A percentile compares a stretch with the other conserved stretches of the same genome.
Evolutionary conservation across 2,329 filamentous ascomycete genomes (phyloP).

Genomic region (Cryphonectria japonica): DNA sequence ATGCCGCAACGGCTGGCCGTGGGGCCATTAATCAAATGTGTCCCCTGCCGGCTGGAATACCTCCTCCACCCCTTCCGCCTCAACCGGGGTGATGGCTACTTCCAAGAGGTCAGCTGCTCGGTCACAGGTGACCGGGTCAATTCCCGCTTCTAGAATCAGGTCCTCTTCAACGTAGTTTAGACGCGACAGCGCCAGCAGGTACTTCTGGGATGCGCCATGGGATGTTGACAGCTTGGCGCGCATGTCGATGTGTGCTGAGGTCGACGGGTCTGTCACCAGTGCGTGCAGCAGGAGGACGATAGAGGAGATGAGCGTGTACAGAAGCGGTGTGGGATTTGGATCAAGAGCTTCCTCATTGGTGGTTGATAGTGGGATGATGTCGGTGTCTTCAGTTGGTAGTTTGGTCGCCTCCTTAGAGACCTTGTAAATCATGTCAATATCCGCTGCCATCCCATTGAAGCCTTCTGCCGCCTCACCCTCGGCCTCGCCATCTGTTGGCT

Average conservation of each 20-base stretch:
- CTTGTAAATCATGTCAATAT: neutral
- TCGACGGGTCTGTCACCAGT: slow-evolving; percentile 53
- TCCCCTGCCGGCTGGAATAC: slow-evolving; percentile 35
- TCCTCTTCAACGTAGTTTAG: slow-evolving; percentile 85
- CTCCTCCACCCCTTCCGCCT: slow-evolving; percentile 49
- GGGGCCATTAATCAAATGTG: slow-evolving; percentile 39
- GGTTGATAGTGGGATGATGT: slow-evolving; percentile 26
- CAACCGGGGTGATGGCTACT: slow-evolving; percentile 76
- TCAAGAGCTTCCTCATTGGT: slow-evolving; percentile 16
- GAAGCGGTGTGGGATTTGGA: slow-evolving; percentile 32
- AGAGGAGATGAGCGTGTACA: slow-evolving; percentile 54
- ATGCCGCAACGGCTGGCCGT: neutral
- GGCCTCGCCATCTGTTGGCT: neutral
- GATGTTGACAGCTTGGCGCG: slow-evolving; percentile 71
- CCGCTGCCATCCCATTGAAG: neutral
- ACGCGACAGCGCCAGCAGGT: slow-evolving; percentile 77
- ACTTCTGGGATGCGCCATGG: slow-evolving; percentile 77
- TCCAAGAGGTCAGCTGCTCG: slow-evolving; percentile 83
- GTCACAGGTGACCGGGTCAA: slow-evolving; percentile 78
- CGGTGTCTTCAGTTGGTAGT: neutral
- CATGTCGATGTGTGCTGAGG: slow-evolving; percentile 59
- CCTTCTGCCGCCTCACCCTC: slow-evolving; percentile 2
- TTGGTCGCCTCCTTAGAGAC: neutral
- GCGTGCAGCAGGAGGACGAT: slow-evolving; percentile 55
- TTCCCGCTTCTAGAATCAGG: slow-evolving; percentile 73